Evolutionary conservation across 2,329 filamentous ascomycete species (phyloP), one percentile per base, ranked within the genome.

Genomic region (Cadophora gregata): DNA sequence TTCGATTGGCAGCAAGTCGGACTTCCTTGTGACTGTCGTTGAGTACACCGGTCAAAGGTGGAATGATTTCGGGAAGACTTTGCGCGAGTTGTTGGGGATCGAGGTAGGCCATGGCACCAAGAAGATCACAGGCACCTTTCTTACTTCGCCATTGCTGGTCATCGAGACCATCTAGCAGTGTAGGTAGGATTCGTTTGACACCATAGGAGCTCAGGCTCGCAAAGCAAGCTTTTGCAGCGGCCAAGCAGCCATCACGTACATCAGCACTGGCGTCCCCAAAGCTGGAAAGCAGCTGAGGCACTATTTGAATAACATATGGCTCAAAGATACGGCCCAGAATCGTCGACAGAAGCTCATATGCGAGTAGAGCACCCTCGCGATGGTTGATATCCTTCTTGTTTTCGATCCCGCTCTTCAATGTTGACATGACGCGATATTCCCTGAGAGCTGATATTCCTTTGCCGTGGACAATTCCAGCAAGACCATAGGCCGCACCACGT

Each of bases 11-110:
- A 25, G 93, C 94, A 53, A 88, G 84, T 68, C 96, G 88, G 36
- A 99, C 96, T 80, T 99, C 96, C 79, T 99, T 99, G 81, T 99
- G 96, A 75, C 93, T 97, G 81, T 99, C 96, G 73, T 97, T 99
- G 66, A 99, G 83, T 3, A 98, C 96, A 55, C 91, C 89, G 1
- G 96, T 98, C 65, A 99, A 84, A 19, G 96, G 95, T 29, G 96
- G 96, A 72, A 99, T 99, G 73, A 99, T 99, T 65, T 97, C 94
- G 1, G 96, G 96, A 74, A 99, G 82, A 77, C 94, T 98, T 73
- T 91, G 86, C 0, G 96, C 93, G 21, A 99, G 86, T 78, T 99
- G 96, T 71, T 97, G 92, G 8, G 96, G 95, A 77, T 98, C 96
- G 36, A 99, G 87, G 77, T 99, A 99, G 5, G 96, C 96, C 96